Evolutionary conservation across 768 basidiomycete genomes (phyloP).

Genomic region (Boletus vermiculosoides): DNA sequence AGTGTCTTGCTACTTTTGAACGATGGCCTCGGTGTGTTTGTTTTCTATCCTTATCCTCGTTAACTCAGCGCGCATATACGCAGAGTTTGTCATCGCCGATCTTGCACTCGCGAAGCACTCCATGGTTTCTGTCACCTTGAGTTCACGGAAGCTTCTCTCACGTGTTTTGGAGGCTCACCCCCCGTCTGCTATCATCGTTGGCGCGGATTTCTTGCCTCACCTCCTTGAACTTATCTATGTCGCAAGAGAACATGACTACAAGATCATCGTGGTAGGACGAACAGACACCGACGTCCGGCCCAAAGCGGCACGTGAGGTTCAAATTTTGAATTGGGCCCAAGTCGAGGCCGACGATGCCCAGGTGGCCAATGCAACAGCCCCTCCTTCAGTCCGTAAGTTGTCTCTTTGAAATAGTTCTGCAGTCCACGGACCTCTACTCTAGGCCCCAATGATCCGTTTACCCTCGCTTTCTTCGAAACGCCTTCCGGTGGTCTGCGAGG

Average conservation of each 20-base stretch:
- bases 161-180: conserved; percentile 62
- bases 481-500: conserved; percentile 54
- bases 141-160: conserved; percentile 59
- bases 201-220: conserved; percentile 61
- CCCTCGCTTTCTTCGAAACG: conserved; percentile 61
- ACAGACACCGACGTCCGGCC: conserved; percentile 45
- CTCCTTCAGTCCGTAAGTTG: conserved; percentile 53
- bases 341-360: conserved; percentile 66
- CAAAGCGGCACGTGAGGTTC: conserved; percentile 50
- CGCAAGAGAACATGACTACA: conserved; percentile 48
- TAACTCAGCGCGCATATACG: neutral
- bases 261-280: conserved; percentile 74
- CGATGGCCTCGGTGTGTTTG: conserved; percentile 64
- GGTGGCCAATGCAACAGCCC: conserved; percentile 41
- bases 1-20: conserved; percentile 76
- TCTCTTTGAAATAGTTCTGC: neutral
- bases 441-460: conserved; percentile 57
- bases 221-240: conserved; percentile 75
- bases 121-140: conserved; percentile 64
- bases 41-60: neutral
- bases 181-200: conserved; percentile 73
- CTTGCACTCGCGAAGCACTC: conserved; percentile 72
- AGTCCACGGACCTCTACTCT: conserved; percentile 1
- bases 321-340: conserved; percentile 65
- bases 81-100: conserved; percentile 79